Conservation (phyloP, 306 rosid species). For the Glycyrrhiza uralensis region DNA sequence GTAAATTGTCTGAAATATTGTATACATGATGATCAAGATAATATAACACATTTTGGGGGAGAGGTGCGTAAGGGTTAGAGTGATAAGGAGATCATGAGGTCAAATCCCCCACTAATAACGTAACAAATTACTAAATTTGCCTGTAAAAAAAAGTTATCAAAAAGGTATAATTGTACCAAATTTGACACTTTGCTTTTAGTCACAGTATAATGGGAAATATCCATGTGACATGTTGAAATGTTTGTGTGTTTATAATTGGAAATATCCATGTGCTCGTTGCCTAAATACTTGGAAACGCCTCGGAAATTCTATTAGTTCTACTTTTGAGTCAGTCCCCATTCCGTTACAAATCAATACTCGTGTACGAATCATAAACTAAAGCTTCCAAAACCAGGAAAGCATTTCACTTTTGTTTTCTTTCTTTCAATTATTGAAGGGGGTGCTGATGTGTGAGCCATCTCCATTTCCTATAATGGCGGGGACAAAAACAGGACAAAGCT, state of each 20-base stretch:
- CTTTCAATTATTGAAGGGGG: slow-evolving; percentile 19
- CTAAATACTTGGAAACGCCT: neutral
- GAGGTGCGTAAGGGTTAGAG: no score
- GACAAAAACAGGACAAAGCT: neutral
- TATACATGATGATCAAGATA: no score
- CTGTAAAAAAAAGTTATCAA: no score
- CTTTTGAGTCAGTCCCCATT: neutral
- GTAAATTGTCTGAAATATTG: no score
- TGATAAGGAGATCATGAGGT: no score
- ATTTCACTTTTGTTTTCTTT: slow-evolving; percentile 12
- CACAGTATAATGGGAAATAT: neutral
- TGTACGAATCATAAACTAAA: slow-evolving; percentile 13
- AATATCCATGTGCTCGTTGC: neutral
- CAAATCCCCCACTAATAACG: no score
- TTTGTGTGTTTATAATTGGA: neutral
- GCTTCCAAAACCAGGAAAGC: neutral
- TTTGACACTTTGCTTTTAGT: no score
- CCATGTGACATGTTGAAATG: neutral
- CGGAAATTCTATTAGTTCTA: slow-evolving; percentile 21
- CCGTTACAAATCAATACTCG: neutral
- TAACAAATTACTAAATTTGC: no score
- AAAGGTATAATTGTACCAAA: no score
- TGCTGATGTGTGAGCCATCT: neutral
- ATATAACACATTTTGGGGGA: no score
- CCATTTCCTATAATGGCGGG: neutral